phyloP scores from a whole-genome alignment of 2,329 filamentous ascomycete genomes.

The Didymella pinodella region DNA sequence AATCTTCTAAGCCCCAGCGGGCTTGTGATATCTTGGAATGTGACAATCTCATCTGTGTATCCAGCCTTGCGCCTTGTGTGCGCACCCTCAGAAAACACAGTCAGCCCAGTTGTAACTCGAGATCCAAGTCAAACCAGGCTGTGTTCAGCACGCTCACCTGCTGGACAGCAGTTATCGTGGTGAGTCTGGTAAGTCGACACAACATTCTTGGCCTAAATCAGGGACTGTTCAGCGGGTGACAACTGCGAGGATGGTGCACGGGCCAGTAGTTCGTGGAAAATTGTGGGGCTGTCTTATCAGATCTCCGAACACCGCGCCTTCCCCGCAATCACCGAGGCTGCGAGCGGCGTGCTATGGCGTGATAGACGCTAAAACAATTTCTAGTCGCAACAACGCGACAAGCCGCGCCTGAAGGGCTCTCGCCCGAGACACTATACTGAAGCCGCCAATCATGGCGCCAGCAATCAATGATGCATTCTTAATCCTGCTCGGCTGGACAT shows the following conservation, averaged over 20 bases:
- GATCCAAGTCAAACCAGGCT: too few species aligned
- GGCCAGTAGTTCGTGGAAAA: not conserved
- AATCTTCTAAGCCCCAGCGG: too few species aligned
- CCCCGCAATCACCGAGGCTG: slow-evolving; percentile 24
- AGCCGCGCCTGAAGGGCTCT: slow-evolving; percentile 37
- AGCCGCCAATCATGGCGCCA: slow-evolving; percentile 41
- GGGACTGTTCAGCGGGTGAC: not conserved
- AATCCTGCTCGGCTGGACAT: slow-evolving; percentile 35
- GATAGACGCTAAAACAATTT: slow-evolving; percentile 42
- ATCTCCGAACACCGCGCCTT: slow-evolving; percentile 36
- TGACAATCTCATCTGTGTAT: too few species aligned
- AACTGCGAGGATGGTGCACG: not conserved
- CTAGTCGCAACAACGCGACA: slow-evolving; percentile 37
- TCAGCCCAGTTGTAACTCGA: too few species aligned
- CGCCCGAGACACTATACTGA: slow-evolving; percentile 30
- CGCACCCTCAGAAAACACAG: too few species aligned
- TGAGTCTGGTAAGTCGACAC: too few species aligned
- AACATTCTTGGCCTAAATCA: too few species aligned
- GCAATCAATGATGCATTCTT: slow-evolving; percentile 30
- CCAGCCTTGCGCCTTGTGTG: too few species aligned
- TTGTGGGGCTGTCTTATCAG: slow-evolving; percentile 15
- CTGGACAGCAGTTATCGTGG: too few species aligned
- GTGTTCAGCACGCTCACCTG: too few species aligned
- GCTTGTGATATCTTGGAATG: too few species aligned
- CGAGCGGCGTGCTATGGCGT: slow-evolving; percentile 30